Evolutionary conservation across 2,329 filamentous ascomycete species (phyloP).

Genomic region (Nothophoma quercina): DNA sequence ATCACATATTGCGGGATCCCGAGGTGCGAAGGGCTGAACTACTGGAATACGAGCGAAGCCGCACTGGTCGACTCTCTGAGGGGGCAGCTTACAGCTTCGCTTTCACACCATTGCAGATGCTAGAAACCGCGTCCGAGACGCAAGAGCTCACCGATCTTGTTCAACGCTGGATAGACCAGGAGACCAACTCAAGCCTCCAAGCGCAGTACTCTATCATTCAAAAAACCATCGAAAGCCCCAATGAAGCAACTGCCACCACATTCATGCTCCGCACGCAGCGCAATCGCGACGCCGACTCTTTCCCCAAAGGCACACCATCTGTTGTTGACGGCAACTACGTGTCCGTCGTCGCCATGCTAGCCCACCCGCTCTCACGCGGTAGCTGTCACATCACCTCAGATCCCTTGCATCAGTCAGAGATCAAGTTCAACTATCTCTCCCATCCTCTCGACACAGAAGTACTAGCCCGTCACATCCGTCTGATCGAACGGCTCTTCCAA

Average conservation of each 20-base stretch:
- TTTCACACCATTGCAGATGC: conserved; percentile 30
- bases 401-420: conserved; percentile 39
- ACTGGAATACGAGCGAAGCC: conserved; percentile 22
- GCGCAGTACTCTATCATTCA: conserved; percentile 24
- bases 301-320: conserved; percentile 18
- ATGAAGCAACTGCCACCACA: conserved; percentile 27
- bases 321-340: conserved; percentile 26
- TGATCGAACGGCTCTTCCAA: conserved; percentile 41
- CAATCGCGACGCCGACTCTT: conserved; percentile 10
- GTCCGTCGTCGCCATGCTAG: conserved; percentile 22
- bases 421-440: conserved; percentile 54
- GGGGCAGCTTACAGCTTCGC: conserved; percentile 29
- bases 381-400: conserved; percentile 50
- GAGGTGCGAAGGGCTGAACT: conserved; percentile 18
- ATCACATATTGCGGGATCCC: conserved; percentile 17
- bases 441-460: conserved; percentile 56
- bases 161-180: conserved; percentile 4
- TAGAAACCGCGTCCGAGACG: conserved; percentile 22
- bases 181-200: conserved; percentile 8
- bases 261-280: conserved; percentile 26
- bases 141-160: conserved; percentile 18
- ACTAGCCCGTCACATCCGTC: conserved; percentile 46
- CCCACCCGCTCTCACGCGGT: conserved; percentile 53
- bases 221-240: conserved; percentile 21
- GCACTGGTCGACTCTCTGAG: conserved; percentile 26